Evolutionary conservation across 768 basidiomycete species (phyloP).

Genomic region (Artomyces pyxidatus): DNA sequence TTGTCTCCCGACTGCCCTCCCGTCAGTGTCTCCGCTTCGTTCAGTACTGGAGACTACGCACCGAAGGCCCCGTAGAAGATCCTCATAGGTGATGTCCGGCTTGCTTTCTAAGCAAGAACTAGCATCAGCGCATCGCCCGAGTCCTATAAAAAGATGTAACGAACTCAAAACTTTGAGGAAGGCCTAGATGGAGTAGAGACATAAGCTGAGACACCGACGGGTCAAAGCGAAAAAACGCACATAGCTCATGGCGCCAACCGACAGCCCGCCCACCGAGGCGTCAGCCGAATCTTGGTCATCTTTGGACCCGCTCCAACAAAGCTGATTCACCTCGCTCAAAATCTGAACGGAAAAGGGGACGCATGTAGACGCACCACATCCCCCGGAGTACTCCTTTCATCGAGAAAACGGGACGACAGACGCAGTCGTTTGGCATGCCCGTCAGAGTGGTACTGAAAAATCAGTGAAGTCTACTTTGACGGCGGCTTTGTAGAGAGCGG

Average conservation of each 20-base stretch:
- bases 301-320: constrained; percentile 16
- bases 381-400: constrained; percentile 9
- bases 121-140: too few relatives aligned
- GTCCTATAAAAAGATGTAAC: neutral
- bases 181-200: neutral
- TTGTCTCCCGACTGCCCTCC: constrained; percentile 6
- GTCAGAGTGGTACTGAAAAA: constrained; percentile 13
- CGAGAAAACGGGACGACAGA: neutral
- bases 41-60: neutral
- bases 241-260: constrained; percentile 17
- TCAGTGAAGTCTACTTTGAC: neutral
- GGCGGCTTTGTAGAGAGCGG: neutral
- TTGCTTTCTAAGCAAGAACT: constrained; percentile 1
- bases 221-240: neutral
- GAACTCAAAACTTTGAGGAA: constrained; percentile 10
- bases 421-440: constrained; percentile 7
- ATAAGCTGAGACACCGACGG: neutral
- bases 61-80: constrained; percentile 10
- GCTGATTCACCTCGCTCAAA: neutral
- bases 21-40: neutral
- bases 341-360: neutral
- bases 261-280: constrained; percentile 3
- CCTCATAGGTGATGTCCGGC: constrained; percentile 10
- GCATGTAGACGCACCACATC: constrained; percentile 6
- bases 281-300: constrained; percentile 11